Evolutionary conservation across 2,329 filamentous ascomycete genomes (phyloP).

Genomic region (Nectriaceae sp.): DNA sequence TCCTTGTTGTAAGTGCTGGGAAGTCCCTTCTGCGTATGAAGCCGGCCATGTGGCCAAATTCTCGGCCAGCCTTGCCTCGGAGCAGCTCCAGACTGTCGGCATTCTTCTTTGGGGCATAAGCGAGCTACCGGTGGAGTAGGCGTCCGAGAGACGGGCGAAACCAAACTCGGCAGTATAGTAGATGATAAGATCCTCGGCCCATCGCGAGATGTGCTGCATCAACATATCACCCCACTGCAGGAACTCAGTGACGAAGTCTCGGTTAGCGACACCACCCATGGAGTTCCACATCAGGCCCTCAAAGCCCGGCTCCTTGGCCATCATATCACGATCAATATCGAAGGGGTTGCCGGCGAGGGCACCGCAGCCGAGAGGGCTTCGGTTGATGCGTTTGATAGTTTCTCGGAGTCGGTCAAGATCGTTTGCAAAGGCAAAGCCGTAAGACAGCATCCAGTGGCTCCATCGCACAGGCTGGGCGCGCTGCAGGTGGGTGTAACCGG

Average conservation of each 20-base stretch:
- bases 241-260: constrained; percentile 81
- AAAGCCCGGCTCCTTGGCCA: constrained; percentile 81
- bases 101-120: constrained; percentile 90
- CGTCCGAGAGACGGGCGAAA: constrained; percentile 75
- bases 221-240: constrained; percentile 79
- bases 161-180: constrained; percentile 77
- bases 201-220: constrained; percentile 78
- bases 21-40: constrained; percentile 68
- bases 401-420: constrained; percentile 79
- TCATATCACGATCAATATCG: constrained; percentile 74
- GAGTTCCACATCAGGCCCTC: constrained; percentile 74
- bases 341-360: constrained; percentile 83
- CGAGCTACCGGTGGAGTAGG: constrained; percentile 75
- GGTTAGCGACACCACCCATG: constrained; percentile 73
- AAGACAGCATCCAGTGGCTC: constrained; percentile 79
- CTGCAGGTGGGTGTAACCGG: constrained; percentile 86
- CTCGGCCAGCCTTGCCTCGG: constrained; percentile 72
- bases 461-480: constrained; percentile 78
- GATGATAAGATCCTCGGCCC: constrained; percentile 85
- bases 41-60: constrained; percentile 79
- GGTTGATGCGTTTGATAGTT: constrained; percentile 73
- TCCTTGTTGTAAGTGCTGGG: constrained; percentile 90
- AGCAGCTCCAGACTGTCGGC: constrained; percentile 72
- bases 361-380: constrained; percentile 69
- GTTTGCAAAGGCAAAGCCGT: constrained; percentile 68